Percentiles rank a stretch among this genome's conserved stretches.
These are phyloP conservation scores for Penicillium nucicola DNA, from an alignment of 495 filamentous ascomycete species.

Conservation along the genomic window DNA sequence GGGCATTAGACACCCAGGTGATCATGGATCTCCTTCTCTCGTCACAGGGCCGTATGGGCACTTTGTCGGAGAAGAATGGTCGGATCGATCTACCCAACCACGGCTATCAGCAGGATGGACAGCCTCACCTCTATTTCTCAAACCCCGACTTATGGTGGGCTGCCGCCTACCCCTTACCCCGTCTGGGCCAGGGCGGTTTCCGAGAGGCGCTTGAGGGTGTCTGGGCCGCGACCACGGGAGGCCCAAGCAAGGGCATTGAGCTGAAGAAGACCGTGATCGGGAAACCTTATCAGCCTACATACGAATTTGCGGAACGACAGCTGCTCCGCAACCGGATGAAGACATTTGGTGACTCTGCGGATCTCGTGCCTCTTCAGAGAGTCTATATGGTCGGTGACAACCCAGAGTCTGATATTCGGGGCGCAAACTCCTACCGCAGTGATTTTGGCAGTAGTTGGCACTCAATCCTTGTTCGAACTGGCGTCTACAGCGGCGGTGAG, in stretches of 20 bases:
- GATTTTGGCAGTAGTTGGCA: constrained; percentile 68
- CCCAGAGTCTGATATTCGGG: constrained; percentile 84
- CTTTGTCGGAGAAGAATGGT: constrained; percentile 61
- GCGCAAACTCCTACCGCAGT: constrained; percentile 77
- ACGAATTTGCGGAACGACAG: constrained; percentile 76
- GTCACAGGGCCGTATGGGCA: constrained; percentile 69
- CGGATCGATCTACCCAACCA: constrained; percentile 57
- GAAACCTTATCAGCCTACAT: constrained; percentile 76
- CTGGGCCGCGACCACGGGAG: constrained; percentile 71
- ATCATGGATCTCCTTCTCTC: constrained; percentile 80
- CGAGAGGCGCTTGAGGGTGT: constrained; percentile 73
- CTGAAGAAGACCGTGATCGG: constrained; percentile 71
- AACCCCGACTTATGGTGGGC: constrained; percentile 93
- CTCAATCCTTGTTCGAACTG: constrained; percentile 79
- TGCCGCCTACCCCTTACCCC: constrained; percentile 74
- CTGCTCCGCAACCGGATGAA: constrained; percentile 58
- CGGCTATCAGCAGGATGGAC: constrained; percentile 73
- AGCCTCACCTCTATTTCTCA: constrained; percentile 79
- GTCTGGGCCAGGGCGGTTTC: constrained; percentile 92
- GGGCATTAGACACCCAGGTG: constrained; percentile 83
- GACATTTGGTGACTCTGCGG: constrained; percentile 29
- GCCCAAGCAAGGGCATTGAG: constrained; percentile 48
- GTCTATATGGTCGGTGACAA: constrained; percentile 99
- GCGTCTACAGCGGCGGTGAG: constrained; percentile 66
- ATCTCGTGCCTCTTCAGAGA: constrained; percentile 46